Evolutionary conservation across 306 rosid genomes (phyloP), one percentile per base, ranked within the genome.

Genomic region (Gleditsia sinensis): DNA sequence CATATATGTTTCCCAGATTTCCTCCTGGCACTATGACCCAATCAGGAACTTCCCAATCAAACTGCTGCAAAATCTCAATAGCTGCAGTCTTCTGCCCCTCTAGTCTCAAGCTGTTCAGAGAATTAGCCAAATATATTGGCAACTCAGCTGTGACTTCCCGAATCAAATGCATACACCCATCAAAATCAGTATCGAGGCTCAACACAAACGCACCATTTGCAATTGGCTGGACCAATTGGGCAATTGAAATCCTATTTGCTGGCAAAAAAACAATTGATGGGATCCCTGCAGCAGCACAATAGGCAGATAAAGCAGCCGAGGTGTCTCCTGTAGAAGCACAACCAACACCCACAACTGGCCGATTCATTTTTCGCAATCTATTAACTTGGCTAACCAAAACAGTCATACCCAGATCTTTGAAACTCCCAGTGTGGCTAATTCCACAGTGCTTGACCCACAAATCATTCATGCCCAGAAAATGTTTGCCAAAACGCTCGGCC

Each of bases 381-480:
- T 87, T 87, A 10, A 87, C 89, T 20, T 84, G 91, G 70, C 87
- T 87, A 12, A 87, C 89, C 71, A 87, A 61, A 32, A 87, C 91
- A 13, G 87, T 87, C 91, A 87, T 84, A 7, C 88, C 91, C 73
- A 87, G 24, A 81, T 87, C 88, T 67, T 87, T 87, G 67, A 87
- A 87, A 53, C 88, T 84, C n/a, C 91, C 87, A 2, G 87, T 87
- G 23, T 87, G 91, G 81, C 85, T 82, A 6, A 73, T 87, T 33
- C 88, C 88, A 16, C 88, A 87, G 71, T 87, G 88, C 30, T 87
- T 87, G 33, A 87, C 88, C 91, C 91, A 87, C 65, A 87, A 76
- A 28, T 84, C 91, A 32, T 42, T 87, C 91, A 87, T 87, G 63
- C 71, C 82, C 20, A 84, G 78, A 68, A 79, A 71, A 73, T 71